Conservation (phyloP, 352 stramenopile genomes). For the Elongisporangium prolatum region DNA sequence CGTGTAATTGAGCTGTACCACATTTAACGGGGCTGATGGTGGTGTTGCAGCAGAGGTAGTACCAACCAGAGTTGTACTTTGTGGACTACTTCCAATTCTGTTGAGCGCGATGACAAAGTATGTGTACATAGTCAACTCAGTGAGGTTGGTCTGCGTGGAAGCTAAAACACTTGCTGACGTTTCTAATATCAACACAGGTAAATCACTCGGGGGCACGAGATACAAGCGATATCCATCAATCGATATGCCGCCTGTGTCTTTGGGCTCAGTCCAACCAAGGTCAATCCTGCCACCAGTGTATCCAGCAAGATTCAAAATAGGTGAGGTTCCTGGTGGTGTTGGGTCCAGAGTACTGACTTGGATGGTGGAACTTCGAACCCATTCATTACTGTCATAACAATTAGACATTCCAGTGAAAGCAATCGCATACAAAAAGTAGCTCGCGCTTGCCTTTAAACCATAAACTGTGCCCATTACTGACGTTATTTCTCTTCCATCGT, state of each 20-base stretch:
- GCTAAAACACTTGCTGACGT: conserved; percentile 8
- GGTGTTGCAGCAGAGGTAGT: conserved; percentile 35
- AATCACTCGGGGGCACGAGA: conserved; percentile 6
- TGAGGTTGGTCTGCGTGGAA: conserved; percentile 42
- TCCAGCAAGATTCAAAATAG: conserved; percentile 15
- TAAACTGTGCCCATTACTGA: conserved; percentile 20
- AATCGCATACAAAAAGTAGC: conserved; percentile 33
- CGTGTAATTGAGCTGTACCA: conserved; percentile 29
- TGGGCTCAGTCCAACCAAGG: conserved; percentile 22
- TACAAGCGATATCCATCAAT: conserved; percentile 30
- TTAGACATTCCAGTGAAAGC: conserved; percentile 14
- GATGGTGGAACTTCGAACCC: conserved; percentile 16
- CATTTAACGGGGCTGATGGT: conserved; percentile 39
- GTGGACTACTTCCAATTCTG: conserved; percentile 30
- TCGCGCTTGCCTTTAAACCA: conserved; percentile 16
- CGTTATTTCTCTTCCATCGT: conserved; percentile 32
- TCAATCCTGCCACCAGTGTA: conserved; percentile 35
- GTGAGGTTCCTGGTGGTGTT: conserved; percentile 16
- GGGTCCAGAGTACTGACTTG: conserved; percentile 9
- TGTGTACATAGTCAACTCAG: conserved; percentile 40
- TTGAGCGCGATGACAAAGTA: conserved; percentile 39
- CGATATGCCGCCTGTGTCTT: conserved; percentile 24
- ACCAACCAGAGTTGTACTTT: conserved; percentile 18
- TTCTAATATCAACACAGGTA: not conserved
- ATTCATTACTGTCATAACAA: conserved; percentile 5